These are phyloP conservation scores for Pseudogymnoascus sp. DNA, from an alignment of 2,329 filamentous ascomycete genomes.

Conservation along the genomic window DNA sequence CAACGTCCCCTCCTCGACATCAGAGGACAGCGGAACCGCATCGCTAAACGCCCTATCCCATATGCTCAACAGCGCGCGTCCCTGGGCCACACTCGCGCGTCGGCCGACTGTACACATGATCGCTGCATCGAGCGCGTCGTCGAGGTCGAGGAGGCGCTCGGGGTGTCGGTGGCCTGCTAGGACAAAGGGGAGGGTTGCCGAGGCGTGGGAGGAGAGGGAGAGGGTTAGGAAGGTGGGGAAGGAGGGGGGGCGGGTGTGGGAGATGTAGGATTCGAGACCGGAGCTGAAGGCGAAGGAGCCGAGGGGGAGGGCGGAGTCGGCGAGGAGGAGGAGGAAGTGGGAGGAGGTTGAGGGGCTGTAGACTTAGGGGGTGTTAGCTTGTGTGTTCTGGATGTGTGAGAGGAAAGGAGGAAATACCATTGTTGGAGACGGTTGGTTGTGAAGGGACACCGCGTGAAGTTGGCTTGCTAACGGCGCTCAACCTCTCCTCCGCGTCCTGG, in stretches of 20 bases:
- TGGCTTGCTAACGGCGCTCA: conserved; percentile 28
- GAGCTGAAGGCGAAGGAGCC: conserved; percentile 84
- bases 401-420: conserved; percentile 10
- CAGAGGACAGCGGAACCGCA: conserved; percentile 26
- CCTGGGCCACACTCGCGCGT: conserved; percentile 66
- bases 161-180: conserved; percentile 56
- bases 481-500: conserved; percentile 33
- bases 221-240: conserved; percentile 61
- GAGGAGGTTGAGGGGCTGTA: conserved; percentile 19
- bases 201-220: conserved; percentile 62
- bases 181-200: conserved; percentile 65
- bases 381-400: not conserved
- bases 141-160: conserved; percentile 43
- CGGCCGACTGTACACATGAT: conserved; percentile 72
- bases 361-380: conserved; percentile 11
- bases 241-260: conserved; percentile 47
- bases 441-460: conserved; percentile 19
- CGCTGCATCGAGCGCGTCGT: conserved; percentile 68
- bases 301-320: conserved; percentile 72
- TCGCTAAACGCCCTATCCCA: conserved; percentile 63
- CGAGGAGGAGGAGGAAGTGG: conserved; percentile 67
- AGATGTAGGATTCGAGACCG: conserved; percentile 73
- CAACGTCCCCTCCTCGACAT: conserved; percentile 16
- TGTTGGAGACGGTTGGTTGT: conserved; percentile 15
- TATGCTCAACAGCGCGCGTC: conserved; percentile 62